Percentiles rank a stretch among this genome's conserved stretches.
phyloP scores from a whole-genome alignment of 2,329 filamentous ascomycete genomes.

The Lasiodiplodia sp. region DNA sequence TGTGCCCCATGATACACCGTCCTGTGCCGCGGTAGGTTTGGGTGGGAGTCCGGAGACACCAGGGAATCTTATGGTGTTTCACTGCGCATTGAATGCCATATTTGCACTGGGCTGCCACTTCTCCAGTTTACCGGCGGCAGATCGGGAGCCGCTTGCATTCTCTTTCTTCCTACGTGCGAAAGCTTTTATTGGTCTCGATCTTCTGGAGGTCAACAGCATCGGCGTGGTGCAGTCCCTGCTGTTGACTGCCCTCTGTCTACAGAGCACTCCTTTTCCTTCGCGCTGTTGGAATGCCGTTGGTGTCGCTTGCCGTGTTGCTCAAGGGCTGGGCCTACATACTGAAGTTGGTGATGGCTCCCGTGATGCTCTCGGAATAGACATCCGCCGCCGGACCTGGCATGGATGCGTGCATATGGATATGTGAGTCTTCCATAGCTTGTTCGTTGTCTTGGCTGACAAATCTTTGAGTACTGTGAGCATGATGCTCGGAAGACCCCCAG shows the following conservation, averaged over 20 bases:
- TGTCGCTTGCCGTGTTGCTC: background rate
- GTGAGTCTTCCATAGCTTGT: background rate
- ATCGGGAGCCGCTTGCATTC: background rate
- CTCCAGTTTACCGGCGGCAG: background rate
- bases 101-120: background rate
- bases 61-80: background rate
- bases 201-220: background rate
- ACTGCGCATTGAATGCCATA: background rate
- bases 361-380: background rate
- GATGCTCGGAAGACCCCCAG: conserved; percentile 2
- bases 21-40: background rate
- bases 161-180: background rate
- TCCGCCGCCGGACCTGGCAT: background rate
- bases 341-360: background rate
- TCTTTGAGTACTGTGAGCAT: background rate
- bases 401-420: background rate
- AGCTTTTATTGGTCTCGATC: background rate
- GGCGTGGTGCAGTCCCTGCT: background rate
- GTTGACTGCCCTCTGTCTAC: background rate
- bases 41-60: background rate
- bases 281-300: background rate
- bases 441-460: background rate
- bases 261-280: background rate
- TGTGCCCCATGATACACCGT: background rate
- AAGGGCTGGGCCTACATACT: background rate